Conservation (phyloP, 371 early-diverging fungal genomes). For the Apophysomyces trapeziformis region DNA sequence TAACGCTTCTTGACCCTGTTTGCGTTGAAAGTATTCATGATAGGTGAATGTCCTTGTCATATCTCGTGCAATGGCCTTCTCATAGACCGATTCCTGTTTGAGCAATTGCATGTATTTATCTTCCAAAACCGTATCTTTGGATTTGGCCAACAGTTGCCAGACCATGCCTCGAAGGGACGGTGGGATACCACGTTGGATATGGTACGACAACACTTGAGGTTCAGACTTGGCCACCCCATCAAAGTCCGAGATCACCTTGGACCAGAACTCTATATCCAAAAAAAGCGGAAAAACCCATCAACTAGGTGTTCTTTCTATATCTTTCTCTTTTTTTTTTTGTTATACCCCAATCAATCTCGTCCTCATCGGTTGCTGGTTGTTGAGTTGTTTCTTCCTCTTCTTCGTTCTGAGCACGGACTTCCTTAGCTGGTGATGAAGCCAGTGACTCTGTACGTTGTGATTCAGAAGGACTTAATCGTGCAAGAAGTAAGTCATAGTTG, state of each 20-base stretch:
- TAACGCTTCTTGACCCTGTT: constrained; percentile 83
- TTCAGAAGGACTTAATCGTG: constrained; percentile 71
- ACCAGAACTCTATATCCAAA: constrained; percentile 85
- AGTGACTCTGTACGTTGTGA: constrained; percentile 29
- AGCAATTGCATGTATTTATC: constrained; percentile 69
- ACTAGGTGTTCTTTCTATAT: neutral
- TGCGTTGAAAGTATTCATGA: constrained; percentile 77
- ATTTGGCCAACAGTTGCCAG: constrained; percentile 85
- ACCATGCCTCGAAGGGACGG: constrained; percentile 87
- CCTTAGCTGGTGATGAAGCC: constrained; percentile 10
- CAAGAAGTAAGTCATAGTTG: constrained; percentile 62
- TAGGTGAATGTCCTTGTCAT: constrained; percentile 86
- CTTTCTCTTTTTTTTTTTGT: constrained; percentile 15
- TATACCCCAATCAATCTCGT: constrained; percentile 74
- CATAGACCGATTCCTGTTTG: constrained; percentile 73
- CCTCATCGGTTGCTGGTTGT: constrained; percentile 27
- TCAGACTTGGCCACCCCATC: constrained; percentile 73
- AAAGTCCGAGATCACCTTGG: constrained; percentile 85
- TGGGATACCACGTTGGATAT: constrained; percentile 88
- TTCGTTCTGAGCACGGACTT: too few species aligned
- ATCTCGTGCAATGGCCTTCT: constrained; percentile 90
- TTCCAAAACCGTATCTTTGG: constrained; percentile 71
- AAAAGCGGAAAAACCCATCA: neutral
- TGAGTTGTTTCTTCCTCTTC: neutral
- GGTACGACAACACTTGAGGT: constrained; percentile 66